These are phyloP conservation scores for Gnomoniopsis sp. DNA, from an alignment of 2,329 filamentous ascomycete genomes.

Conservation along the genomic window DNA sequence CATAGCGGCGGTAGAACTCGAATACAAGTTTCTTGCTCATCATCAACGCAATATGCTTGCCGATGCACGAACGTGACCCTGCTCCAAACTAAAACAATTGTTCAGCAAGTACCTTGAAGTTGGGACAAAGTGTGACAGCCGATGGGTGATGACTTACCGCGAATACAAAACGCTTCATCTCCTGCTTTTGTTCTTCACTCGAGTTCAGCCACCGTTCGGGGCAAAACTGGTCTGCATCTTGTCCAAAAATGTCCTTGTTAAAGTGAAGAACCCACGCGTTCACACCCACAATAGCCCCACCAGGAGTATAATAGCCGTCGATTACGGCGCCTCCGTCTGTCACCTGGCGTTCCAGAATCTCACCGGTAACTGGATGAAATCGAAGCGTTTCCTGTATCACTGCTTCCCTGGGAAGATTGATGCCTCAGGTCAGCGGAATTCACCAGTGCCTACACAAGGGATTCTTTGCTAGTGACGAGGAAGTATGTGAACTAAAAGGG, in stretches of 20 bases:
- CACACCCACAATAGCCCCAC: conserved; percentile 49
- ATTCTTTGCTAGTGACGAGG: no score
- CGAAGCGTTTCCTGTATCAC: conserved; percentile 62
- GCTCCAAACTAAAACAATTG: conserved; percentile 41
- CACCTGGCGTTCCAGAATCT: conserved; percentile 56
- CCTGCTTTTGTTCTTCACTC: conserved; percentile 15
- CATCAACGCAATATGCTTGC: conserved; percentile 10
- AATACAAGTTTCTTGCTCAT: background rate
- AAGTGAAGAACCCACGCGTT: conserved; percentile 60
- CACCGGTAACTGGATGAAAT: conserved; percentile 56
- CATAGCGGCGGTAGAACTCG: background rate
- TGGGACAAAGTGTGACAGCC: no score
- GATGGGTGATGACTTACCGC: no score
- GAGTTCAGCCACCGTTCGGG: conserved; percentile 50
- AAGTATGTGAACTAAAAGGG: no score
- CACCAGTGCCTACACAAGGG: no score
- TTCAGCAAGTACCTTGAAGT: background rate
- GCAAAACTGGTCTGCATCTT: conserved; percentile 50
- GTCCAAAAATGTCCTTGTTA: conserved; percentile 52
- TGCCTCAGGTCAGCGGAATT: no score
- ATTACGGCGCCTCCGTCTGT: conserved; percentile 49
- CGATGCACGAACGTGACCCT: conserved; percentile 47
- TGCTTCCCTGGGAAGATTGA: conserved; percentile 32
- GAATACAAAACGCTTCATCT: conserved; percentile 13
- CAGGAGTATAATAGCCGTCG: conserved; percentile 27